Evolutionary conservation across 495 filamentous ascomycete species (phyloP), one percentile per base, ranked within the genome.

Genomic region (Penicillium canescens): DNA sequence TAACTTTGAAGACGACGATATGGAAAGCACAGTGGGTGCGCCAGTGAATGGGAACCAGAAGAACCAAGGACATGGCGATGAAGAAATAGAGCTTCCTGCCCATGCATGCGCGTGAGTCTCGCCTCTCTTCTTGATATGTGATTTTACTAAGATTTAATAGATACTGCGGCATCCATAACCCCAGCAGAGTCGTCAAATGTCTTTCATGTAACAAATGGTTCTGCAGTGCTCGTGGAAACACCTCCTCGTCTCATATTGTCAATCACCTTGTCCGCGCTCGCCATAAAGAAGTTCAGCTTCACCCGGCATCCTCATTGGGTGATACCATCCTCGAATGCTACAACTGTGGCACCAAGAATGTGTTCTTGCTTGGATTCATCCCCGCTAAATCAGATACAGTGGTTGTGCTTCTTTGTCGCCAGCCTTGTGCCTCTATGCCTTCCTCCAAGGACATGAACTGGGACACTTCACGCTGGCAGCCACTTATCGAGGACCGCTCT

Each of bases 391-490:
- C 93, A 3, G 94, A 99, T 60, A 97, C 94, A 0, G 94, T 99
- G 18, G 94, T 99, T 18, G 94, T 99, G 14, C 83, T 99, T 37
- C 81, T 99, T 8, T 99, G 94, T 71, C 90, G 94, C 28, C 94
- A 98, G 68, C 94, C 94, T 41, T 99, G 94, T 72, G 94, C 92
- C 36, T 84, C 95, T 31, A 91, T 88, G 78, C 88, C 90, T 4
- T 96, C 93, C 10, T 91, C 91, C n/a, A 99, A 99, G 74, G 94
- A 98, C 64, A 99, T 99, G 94, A 98, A 93, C 68, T 99, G 94
- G 94, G 94, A 99, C 72, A 93, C 92, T 12, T 96, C 95, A 7
- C 86, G 92, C 58, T 99, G 94, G 94, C 92, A 98, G 61, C 94
- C 94, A 3, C 78, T 99, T 35, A 97, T 99, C 54, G 92, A 97